Conservation (phyloP, 768 basidiomycete species). For the Leccinum arenicola region DNA sequence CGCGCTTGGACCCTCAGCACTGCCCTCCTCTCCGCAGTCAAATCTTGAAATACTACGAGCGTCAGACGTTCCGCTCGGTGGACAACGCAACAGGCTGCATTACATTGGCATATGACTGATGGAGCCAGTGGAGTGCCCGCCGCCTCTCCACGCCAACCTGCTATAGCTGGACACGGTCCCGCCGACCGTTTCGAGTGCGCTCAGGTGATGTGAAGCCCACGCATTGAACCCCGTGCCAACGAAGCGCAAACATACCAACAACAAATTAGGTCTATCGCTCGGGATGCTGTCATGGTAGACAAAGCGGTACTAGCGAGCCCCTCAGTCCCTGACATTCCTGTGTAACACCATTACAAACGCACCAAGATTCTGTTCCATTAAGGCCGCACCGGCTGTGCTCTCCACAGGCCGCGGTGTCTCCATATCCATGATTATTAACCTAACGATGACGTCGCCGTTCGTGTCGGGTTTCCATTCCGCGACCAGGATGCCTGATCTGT, state of each 20-base stretch:
- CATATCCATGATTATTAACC: conserved; percentile 13
- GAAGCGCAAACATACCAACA: conserved; percentile 19
- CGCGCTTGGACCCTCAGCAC: conserved; percentile 9
- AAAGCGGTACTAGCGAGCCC: conserved; percentile 18
- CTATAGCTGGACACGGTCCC: conserved; percentile 11
- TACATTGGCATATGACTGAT: conserved; percentile 8
- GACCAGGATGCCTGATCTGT: conserved; percentile 23
- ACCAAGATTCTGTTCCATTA: conserved; percentile 1
- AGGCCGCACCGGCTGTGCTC: conserved; percentile 28
- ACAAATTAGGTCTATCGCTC: conserved; percentile 11
- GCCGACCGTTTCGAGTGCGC: conserved; percentile 16
- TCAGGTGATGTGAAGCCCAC: conserved; percentile 18
- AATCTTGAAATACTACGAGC: conserved; percentile 2
- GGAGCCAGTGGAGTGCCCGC: neutral
- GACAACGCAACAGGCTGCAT: conserved; percentile 1
- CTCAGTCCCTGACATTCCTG: conserved; percentile 24
- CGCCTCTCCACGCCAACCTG: conserved; percentile 13
- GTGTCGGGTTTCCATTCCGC: conserved; percentile 24
- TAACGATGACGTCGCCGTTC: conserved; percentile 22
- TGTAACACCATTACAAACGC: conserved; percentile 11
- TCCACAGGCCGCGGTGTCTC: conserved; percentile 6
- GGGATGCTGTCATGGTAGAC: conserved; percentile 29
- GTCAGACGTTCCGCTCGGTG: conserved; percentile 6
- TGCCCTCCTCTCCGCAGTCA: conserved; percentile 9
- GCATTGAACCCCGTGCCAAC: conserved; percentile 26